These are phyloP conservation scores for Alopecurus myosuroides DNA, from an alignment of 176 grass and related monocot species.

Conservation along the genomic window DNA sequence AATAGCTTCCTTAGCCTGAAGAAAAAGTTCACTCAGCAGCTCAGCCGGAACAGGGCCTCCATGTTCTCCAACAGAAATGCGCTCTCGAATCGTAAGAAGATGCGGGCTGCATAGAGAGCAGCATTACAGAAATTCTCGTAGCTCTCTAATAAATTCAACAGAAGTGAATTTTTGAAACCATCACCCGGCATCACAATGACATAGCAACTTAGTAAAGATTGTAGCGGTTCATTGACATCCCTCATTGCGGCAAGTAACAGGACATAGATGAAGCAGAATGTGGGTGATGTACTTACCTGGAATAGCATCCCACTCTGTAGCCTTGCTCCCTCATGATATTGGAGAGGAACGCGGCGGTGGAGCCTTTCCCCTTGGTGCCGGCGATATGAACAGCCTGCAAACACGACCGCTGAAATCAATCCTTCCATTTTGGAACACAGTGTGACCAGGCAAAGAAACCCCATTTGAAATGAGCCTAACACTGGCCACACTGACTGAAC, in stretches of 20 bases:
- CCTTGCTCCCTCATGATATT: constrained; percentile 88
- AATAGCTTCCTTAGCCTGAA: constrained; percentile 50
- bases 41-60: constrained; percentile 59
- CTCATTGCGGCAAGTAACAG: neutral
- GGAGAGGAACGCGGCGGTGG: constrained; percentile 65
- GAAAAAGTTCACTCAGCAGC: constrained; percentile 49
- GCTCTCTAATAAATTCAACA: neutral
- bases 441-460: neutral
- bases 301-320: constrained; percentile 81
- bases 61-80: constrained; percentile 71
- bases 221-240: neutral
- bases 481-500: neutral
- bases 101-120: constrained; percentile 58
- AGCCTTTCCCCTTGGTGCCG: constrained; percentile 97
- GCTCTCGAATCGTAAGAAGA: constrained; percentile 74
- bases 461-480: neutral
- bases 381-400: constrained; percentile 81
- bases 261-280: neutral
- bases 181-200: neutral
- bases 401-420: neutral
- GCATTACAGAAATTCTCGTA: neutral
- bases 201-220: neutral
- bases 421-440: neutral
- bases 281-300: constrained; percentile 41
- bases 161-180: neutral